phyloP scores from a whole-genome alignment of 345 rosid genomes.

The Moricandia moricandioides region DNA sequence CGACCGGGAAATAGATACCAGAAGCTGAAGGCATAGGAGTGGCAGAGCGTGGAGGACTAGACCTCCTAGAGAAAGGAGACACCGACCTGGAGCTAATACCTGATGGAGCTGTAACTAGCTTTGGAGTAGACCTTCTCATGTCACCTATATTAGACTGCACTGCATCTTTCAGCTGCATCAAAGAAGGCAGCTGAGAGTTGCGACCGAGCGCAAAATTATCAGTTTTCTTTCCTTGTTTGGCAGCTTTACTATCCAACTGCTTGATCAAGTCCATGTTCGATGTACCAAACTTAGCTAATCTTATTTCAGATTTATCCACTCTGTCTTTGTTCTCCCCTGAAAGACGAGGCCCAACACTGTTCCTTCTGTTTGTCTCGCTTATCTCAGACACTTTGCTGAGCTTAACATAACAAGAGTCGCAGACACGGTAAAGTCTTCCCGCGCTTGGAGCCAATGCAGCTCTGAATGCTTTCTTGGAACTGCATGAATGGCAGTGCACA shows the following conservation, averaged over 20 bases:
- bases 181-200: constrained; percentile 72
- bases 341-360: constrained; percentile 66
- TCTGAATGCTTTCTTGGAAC: constrained; percentile 78
- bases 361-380: constrained; percentile 52
- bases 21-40: constrained; percentile 92
- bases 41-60: constrained; percentile 96
- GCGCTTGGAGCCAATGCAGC: constrained; percentile 93
- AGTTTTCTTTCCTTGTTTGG: constrained; percentile 82
- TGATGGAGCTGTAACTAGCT: constrained; percentile 67
- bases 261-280: constrained; percentile 90
- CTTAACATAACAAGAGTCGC: constrained; percentile 84
- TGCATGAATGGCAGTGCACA: constrained; percentile 95
- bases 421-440: constrained; percentile 81
- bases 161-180: constrained; percentile 87
- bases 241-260: constrained; percentile 94
- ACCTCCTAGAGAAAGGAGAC: constrained; percentile 93
- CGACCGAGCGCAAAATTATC: constrained; percentile 77
- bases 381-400: constrained; percentile 74
- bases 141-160: constrained; percentile 52
- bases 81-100: constrained; percentile 89
- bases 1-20: constrained; percentile 87
- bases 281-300: constrained; percentile 61
- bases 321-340: constrained; percentile 94
- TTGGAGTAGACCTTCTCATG: constrained; percentile 53
- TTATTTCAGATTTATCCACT: constrained; percentile 78